Evolutionary conservation across 108 stramenopile genomes (phyloP).

Genomic region (Pseudonitzschia pungens): DNA sequence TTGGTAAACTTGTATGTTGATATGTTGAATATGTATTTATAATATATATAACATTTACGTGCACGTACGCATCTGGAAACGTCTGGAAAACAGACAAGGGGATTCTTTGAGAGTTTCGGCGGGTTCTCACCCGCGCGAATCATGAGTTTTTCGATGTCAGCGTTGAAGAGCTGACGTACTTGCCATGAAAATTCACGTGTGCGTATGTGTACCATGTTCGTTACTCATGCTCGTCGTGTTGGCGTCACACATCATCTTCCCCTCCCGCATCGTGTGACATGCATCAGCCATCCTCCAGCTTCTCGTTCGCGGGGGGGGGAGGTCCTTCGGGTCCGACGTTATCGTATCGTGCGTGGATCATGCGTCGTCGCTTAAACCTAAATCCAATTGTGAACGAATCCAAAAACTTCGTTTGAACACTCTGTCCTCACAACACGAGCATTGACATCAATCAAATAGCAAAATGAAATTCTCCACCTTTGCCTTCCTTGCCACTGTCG

Average conservation of each 20-base stretch:
- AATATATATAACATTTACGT: neutral
- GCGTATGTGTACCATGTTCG: neutral
- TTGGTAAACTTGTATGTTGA: neutral
- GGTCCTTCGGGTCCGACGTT: neutral
- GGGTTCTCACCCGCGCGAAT: constrained; percentile 11
- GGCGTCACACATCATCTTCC: constrained; percentile 13
- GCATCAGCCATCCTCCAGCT: constrained; percentile 1
- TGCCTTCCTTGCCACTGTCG: constrained; percentile 50
- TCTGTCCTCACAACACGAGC: constrained; percentile 5
- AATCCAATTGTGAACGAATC: neutral
- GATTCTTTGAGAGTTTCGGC: neutral
- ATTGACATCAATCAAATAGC: constrained; percentile 16
- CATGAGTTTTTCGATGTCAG: constrained; percentile 5
- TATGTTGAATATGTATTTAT: neutral
- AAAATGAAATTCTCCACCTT: constrained; percentile 68
- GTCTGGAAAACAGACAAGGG: neutral
- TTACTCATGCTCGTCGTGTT: neutral
- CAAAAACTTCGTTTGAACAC: constrained; percentile 1
- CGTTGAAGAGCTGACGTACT: constrained; percentile 13
- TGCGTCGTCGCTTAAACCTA: neutral
- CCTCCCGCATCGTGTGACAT: neutral
- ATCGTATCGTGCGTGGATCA: neutral
- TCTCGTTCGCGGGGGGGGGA: neutral
- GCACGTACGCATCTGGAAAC: neutral
- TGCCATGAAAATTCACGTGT: constrained; percentile 11